Percentiles rank a stretch among this genome's conserved stretches.
Conservation (phyloP, 257 asterid genomes). For the Scutellaria baicalensis region DNA sequence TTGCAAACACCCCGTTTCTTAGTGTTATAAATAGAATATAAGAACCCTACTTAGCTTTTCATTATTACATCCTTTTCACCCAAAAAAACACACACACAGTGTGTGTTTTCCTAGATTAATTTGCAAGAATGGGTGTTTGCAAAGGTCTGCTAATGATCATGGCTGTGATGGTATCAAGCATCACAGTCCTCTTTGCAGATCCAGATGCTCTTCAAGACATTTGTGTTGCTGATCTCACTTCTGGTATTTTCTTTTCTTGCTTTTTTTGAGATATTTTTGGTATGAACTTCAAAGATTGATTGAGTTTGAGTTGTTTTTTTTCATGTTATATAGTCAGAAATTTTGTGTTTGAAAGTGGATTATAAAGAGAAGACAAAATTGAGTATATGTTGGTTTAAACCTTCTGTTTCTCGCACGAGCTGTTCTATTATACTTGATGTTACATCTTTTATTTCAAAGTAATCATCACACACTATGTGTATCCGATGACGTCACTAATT, state of each 20-base stretch:
- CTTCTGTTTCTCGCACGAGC: no score
- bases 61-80: slow-evolving; percentile 18
- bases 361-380: no score
- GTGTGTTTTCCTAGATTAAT: not conserved
- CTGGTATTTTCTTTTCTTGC: slow-evolving; percentile 21
- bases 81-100: not conserved
- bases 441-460: no score
- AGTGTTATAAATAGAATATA: slow-evolving; percentile 5
- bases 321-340: no score
- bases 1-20: not conserved
- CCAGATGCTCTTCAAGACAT: slow-evolving; percentile 48
- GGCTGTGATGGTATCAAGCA: slow-evolving; percentile 5
- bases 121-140: not conserved
- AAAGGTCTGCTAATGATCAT: not conserved
- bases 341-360: no score
- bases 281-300: not conserved
- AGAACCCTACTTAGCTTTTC: not conserved
- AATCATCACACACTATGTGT: no score
- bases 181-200: slow-evolving; percentile 31
- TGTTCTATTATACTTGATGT: no score
- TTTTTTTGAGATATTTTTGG: not conserved
- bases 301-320: no score
- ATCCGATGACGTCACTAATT: no score
- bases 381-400: no score
- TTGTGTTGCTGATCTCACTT: slow-evolving; percentile 44